These are phyloP conservation scores for Irpex sp. DNA, from an alignment of 1,284 basidiomycete genomes.

Conservation along the genomic window DNA sequence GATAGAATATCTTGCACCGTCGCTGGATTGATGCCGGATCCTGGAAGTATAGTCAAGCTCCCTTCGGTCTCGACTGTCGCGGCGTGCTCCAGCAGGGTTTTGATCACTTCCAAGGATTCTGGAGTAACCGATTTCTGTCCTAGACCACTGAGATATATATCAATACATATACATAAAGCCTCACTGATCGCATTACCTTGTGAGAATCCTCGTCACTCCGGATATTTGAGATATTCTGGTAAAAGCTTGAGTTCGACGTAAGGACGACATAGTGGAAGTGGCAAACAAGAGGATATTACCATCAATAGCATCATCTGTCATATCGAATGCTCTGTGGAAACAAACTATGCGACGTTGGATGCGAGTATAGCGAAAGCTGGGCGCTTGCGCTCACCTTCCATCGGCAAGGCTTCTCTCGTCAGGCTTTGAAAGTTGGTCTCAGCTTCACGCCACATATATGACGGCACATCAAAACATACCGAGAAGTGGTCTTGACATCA, in stretches of 20 bases:
- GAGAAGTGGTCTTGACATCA: constrained; percentile 49
- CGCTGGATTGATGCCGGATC: constrained; percentile 63
- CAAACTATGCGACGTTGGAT: constrained; percentile 47
- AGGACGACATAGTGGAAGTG: not conserved
- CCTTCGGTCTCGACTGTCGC: constrained; percentile 8
- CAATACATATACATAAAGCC: not conserved
- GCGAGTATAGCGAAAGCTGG: not conserved
- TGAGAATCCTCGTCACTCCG: constrained; percentile 70
- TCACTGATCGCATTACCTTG: constrained; percentile 47
- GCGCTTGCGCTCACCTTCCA: constrained; percentile 49
- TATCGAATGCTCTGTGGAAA: constrained; percentile 82
- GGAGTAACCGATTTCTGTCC: constrained; percentile 34
- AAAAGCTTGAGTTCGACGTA: not conserved
- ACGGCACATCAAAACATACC: constrained; percentile 30
- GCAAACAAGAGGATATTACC: constrained; percentile 32
- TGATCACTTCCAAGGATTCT: constrained; percentile 39
- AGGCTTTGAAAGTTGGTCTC: constrained; percentile 36
- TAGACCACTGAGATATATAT: constrained; percentile 44
- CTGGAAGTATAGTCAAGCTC: constrained; percentile 53
- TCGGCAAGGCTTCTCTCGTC: constrained; percentile 51
- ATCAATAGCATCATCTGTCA: constrained; percentile 53
- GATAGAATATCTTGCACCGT: constrained; percentile 47
- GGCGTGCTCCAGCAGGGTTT: constrained; percentile 28
- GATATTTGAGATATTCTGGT: constrained; percentile 33
- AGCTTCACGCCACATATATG: not conserved